Base-by-base conservation (phyloP, 495 filamentous ascomycete species). In the Tuber aestivum region DNA sequence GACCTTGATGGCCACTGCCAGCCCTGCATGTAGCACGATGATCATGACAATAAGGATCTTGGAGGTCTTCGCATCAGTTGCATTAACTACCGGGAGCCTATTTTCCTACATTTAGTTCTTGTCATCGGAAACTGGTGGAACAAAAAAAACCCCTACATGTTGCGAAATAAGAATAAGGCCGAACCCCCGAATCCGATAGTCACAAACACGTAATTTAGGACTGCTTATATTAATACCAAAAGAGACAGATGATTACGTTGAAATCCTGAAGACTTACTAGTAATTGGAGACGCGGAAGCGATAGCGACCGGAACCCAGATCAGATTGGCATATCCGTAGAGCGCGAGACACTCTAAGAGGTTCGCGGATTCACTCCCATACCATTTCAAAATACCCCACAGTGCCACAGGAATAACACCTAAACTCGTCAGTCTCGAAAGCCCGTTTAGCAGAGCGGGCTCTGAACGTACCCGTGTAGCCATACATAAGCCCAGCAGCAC, bases 271-370 rank as follows among this genome's bases (percentile, higher is more conserved):
- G 37, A 75, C 65, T 41, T 78, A 81, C 79, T 88, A 20, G 88
- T 89, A 79, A 97, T 85, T 38, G 92, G 92, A 78, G 91, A 94
- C 91, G 93, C 97, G 83, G 91, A 92, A 74, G 97, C 92, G 73
- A 97, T 86, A 37, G 95, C 96, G 68, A 99, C 95, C 1, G 91
- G 93, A 80, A 99, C 93, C 95, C 95, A 99, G 72, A 97, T 92
- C 80, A 98, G 85, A 85, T 98, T 99, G 41, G 90, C 88, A 85
- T 99, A 99, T 20, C 95, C 95, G 84, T 98, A 99, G 48, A 99
- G 85, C 56, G 93, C 90, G 91, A 92, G 93, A 86, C 93, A 95
- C 86, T 99, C 95, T 74, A 99, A 88, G 71, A 99, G 85, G 81
- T 93, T 96, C 21, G 94, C 94, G 78, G 90, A 91, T 84, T 93